phyloP scores from a whole-genome alignment of 2,329 filamentous ascomycete genomes.

The Trichoderma gracile region DNA sequence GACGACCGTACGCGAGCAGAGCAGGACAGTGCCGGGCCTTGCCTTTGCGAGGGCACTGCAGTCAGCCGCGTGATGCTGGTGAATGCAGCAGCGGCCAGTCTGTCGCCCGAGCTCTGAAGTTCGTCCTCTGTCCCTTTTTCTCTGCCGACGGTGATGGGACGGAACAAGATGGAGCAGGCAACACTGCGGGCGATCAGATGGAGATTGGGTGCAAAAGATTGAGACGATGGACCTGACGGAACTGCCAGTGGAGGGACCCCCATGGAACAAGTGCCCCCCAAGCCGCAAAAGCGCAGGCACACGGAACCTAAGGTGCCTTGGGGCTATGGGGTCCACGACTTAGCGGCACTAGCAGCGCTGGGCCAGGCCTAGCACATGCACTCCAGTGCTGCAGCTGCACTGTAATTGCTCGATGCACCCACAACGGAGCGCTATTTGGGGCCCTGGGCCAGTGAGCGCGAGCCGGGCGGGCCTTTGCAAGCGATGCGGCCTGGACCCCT shows the following conservation, averaged over 20 bases:
- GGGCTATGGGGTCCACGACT: constrained; percentile 15
- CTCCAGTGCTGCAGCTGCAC: neutral
- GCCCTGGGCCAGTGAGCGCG: constrained; percentile 16
- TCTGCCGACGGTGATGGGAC: constrained; percentile 2
- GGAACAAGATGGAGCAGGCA: constrained; percentile 1
- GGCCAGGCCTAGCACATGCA: constrained; percentile 14
- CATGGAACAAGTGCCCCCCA: constrained; percentile 10
- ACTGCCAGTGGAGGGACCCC: constrained; percentile 14
- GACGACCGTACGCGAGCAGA: neutral
- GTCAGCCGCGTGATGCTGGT: neutral
- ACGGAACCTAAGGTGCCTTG: too few relatives aligned
- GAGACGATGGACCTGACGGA: neutral
- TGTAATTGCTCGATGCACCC: constrained; percentile 13
- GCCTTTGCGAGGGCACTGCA: neutral
- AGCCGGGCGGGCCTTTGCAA: constrained; percentile 14
- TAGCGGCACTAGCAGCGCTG: constrained; percentile 3
- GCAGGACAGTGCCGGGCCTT: neutral
- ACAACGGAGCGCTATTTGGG: constrained; percentile 7
- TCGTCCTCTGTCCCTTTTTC: neutral
- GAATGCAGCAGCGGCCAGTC: neutral
- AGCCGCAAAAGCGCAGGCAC: neutral
- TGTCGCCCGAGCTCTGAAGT: neutral
- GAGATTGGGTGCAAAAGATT: constrained; percentile 22
- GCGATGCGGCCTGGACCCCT: constrained; percentile 16
- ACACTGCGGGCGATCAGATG: constrained; percentile 21